Conservation (phyloP, 2,329 filamentous ascomycete species). For the Thermochaetoides dissita region DNA sequence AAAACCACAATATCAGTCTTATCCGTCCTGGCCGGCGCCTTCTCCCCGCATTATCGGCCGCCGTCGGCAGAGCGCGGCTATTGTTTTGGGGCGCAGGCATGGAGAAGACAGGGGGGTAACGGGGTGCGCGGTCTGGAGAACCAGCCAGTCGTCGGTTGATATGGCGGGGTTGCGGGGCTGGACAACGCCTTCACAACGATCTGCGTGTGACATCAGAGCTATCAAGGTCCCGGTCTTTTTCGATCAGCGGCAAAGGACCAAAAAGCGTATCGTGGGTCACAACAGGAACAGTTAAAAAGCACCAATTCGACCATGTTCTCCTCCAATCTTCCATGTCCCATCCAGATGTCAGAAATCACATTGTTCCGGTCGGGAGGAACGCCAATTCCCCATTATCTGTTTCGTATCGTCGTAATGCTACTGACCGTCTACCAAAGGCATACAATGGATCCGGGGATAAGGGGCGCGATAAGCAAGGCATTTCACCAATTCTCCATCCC, state of each 20-base stretch:
- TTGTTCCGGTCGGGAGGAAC: no score
- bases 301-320: neutral
- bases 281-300: neutral
- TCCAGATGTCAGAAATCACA: no score
- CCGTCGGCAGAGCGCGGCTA: slow-evolving; percentile 15
- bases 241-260: neutral
- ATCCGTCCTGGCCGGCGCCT: neutral
- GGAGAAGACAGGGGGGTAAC: no score
- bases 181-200: no score
- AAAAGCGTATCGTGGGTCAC: neutral
- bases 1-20: no score
- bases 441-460: neutral
- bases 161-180: no score
- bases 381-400: no score
- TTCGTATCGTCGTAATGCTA: no score
- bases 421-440: neutral
- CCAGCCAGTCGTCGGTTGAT: no score
- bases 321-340: neutral
- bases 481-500: neutral
- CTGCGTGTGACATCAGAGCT: slow-evolving; percentile 7
- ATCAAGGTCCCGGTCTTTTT: neutral
- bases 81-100: no score
- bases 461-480: no score
- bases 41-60: slow-evolving; percentile 10
- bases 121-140: no score